These are phyloP conservation scores for Kwoniella dejecticola DNA, from an alignment of 768 basidiomycete species.

Conservation along the genomic window DNA sequence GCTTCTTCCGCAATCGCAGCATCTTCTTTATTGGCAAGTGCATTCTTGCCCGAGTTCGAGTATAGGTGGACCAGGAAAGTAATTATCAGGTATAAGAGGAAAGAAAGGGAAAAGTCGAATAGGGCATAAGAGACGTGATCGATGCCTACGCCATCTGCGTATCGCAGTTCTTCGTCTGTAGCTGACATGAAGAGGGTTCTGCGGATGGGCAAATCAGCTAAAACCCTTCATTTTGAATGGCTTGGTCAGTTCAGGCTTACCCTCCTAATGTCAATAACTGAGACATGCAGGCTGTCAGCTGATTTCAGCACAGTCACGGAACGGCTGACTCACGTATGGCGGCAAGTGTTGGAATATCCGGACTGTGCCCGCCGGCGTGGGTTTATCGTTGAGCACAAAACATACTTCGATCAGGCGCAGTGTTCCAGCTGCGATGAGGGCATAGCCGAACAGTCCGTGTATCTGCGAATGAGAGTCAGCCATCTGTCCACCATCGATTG, in stretches of 20 bases:
- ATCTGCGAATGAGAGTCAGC: conserved; percentile 60
- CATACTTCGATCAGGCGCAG: conserved; percentile 80
- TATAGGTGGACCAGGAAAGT: conserved; percentile 72
- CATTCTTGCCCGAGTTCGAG: conserved; percentile 41
- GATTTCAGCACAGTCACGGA: not conserved
- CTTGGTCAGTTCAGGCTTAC: conserved; percentile 56
- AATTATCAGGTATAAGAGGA: conserved; percentile 74
- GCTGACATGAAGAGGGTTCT: conserved; percentile 88
- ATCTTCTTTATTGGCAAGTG: conserved; percentile 2
- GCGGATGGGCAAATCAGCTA: not conserved
- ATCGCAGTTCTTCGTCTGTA: conserved; percentile 84
- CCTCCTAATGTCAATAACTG: conserved; percentile 74
- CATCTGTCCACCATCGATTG: not conserved
- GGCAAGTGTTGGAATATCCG: conserved; percentile 81
- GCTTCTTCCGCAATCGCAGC: conserved; percentile 25
- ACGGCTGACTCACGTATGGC: conserved; percentile 69
- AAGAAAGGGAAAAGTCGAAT: conserved; percentile 69
- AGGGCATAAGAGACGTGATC: conserved; percentile 89
- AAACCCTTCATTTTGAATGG: not conserved
- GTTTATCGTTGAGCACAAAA: conserved; percentile 63
- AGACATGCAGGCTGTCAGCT: not conserved
- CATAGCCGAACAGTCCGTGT: conserved; percentile 79
- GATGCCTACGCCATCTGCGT: conserved; percentile 70
- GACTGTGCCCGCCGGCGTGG: conserved; percentile 56
- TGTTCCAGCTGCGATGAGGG: conserved; percentile 79